Evolutionary conservation across 805 yeast genomes (phyloP).

Genomic region (Henningerozyma blattae): DNA sequence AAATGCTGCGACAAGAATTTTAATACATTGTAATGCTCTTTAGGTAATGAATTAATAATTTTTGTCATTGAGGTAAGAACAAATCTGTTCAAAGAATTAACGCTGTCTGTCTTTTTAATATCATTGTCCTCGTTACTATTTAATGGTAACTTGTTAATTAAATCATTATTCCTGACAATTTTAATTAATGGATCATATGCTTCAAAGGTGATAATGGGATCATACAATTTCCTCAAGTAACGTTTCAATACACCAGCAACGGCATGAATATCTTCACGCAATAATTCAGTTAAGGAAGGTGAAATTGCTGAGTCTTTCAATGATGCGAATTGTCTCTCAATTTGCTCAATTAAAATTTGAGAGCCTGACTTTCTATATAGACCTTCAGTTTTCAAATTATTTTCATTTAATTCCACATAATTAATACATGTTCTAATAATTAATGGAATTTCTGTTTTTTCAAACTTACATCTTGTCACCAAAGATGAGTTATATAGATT

Average conservation of each 20-base stretch:
- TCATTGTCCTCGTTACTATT: constrained; percentile 6
- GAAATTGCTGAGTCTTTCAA: constrained; percentile 1
- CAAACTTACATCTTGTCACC: constrained; percentile 50
- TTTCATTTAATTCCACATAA: constrained; percentile 69
- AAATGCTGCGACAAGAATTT: constrained; percentile 52
- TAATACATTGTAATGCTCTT: constrained; percentile 51
- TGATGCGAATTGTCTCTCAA: constrained; percentile 13
- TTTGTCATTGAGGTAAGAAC: constrained; percentile 32
- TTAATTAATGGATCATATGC: constrained; percentile 56
- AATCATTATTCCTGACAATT: constrained; percentile 29
- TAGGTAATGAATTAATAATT: constrained; percentile 37
- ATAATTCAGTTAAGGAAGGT: constrained; percentile 12
- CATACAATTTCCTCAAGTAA: constrained; percentile 73
- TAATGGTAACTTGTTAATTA: constrained; percentile 12
- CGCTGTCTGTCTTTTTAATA: constrained; percentile 15
- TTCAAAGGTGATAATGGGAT: constrained; percentile 69
- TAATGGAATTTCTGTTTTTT: constrained; percentile 52
- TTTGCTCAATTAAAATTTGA: constrained; percentile 35
- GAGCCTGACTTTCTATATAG: constrained; percentile 84
- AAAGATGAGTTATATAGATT: constrained; percentile 33
- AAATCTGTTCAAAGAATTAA: constrained; percentile 15
- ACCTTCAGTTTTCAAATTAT: constrained; percentile 56
- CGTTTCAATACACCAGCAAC: constrained; percentile 79
- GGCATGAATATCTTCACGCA: constrained; percentile 68
- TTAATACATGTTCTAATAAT: constrained; percentile 58